Base-by-base conservation (phyloP, 2,329 filamentous ascomycete species). In the Daldinia sp. region DNA sequence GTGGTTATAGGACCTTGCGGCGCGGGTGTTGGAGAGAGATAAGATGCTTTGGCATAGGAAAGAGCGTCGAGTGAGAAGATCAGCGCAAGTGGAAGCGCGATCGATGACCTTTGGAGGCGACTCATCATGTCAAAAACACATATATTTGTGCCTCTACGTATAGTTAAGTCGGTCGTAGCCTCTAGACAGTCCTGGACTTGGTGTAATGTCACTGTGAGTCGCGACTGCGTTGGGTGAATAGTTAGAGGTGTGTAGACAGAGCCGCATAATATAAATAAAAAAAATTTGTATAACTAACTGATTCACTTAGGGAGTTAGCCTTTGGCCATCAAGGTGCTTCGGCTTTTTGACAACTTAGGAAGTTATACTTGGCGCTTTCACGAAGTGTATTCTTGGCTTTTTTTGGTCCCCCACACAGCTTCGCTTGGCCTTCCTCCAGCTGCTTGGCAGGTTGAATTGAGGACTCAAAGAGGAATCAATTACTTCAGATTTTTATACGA, bases 321-420 rank as follows among this genome's bases (percentile, higher is more conserved):
- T 41, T 20, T 67, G 63, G 59, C 70, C 65, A 28, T 71, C 65
- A 55, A 70, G 56, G 69, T 75, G 65, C 41, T 74, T 74, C 18
- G 60, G 46, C n/a, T 42, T 78, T 54, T 9, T 76, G 60, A 74
- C 73, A 60, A 75, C 75, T 51, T 76, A 63, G 13, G 76, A 65
- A 59, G 55, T 66, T 41, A 59, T 48, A 57, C 55, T 60, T 60
- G 57, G 54, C 46, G n/a, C 44, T 65, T 13, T 42, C 37, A 33
- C 13, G 54, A 65, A 28, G 23, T 51, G 26, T 41, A 48, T 39
- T 54, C 26, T 26, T 30, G 12, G 4, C 18, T 15, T 12, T 20
- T n/a, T 37, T 50, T 28, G 6, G 28, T 48, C 54, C 62, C 51
- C 55, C 46, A 55, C 46, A 69, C 23, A 48, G 20, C 33, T 54